These are phyloP conservation scores for Cadophora luteo-olivacea DNA, from an alignment of 2,329 filamentous ascomycete genomes.

Conservation along the genomic window DNA sequence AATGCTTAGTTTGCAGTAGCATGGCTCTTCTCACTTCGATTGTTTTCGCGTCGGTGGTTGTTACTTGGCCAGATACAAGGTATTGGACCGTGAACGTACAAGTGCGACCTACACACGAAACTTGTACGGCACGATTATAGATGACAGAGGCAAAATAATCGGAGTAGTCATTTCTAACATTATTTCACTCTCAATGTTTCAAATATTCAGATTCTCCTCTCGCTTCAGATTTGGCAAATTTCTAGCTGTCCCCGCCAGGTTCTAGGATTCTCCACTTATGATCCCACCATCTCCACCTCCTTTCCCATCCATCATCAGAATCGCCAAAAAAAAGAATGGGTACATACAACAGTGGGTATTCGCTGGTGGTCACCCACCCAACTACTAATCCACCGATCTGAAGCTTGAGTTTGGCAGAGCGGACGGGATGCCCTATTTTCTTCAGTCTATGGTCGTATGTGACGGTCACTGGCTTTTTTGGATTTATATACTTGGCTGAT, in stretches of 20 bases:
- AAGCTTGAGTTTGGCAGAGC: background rate
- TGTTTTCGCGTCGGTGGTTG: no score
- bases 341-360: conserved; percentile 4
- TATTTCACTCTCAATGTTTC: no score
- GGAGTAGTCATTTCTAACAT: no score
- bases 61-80: background rate
- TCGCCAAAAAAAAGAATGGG: background rate
- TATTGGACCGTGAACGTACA: background rate
- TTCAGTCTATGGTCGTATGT: conserved; percentile 1
- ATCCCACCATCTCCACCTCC: background rate
- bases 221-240: no score
- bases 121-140: no score
- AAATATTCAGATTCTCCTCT: no score
- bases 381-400: background rate
- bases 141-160: no score
- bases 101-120: no score
- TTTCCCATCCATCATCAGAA: background rate
- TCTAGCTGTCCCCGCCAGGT: no score
- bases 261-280: no score
- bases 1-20: background rate
- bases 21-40: no score
- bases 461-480: background rate
- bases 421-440: background rate
- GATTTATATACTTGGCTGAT: background rate
- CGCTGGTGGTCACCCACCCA: conserved; percentile 3